A percentile compares a stretch with the other conserved stretches of the same genome.
phyloP scores from a whole-genome alignment of 345 rosid genomes.

The Eutrema japonicum region DNA sequence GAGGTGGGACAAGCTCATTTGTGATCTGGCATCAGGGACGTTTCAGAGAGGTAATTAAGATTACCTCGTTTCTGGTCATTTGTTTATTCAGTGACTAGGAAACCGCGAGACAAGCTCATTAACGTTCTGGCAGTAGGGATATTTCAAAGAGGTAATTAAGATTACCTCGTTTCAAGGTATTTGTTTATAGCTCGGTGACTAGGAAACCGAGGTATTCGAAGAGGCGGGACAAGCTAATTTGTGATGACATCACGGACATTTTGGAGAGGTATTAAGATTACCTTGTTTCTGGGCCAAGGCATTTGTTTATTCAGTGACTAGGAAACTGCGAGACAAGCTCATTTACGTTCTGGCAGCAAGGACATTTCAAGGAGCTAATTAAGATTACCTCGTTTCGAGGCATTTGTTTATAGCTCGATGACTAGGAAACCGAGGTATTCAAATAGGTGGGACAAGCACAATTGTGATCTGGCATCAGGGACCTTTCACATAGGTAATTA shows the following conservation, averaged over 20 bases:
- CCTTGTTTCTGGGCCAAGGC: background rate
- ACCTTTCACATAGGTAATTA: background rate
- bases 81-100: no score
- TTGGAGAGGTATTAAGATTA: no score
- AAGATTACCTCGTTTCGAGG: background rate
- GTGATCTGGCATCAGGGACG: no score
- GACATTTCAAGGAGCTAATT: background rate
- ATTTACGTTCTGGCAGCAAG: background rate
- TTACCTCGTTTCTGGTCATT: no score
- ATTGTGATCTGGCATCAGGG: background rate
- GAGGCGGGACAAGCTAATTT: background rate
- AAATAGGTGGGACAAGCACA: background rate
- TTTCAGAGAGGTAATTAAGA: no score
- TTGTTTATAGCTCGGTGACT: background rate
- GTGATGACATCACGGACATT: background rate
- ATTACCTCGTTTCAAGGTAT: no score
- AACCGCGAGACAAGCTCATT: no score
- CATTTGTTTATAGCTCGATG: slow-evolving; percentile 3
- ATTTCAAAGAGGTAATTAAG: no score
- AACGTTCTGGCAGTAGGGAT: no score
- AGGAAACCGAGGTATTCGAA: background rate
- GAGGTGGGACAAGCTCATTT: no score
- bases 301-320: background rate
- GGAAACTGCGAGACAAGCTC: background rate
- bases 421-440: background rate